Percentiles rank a stretch among this genome's conserved stretches.
Conservation (phyloP, 805 yeast genomes). For the Kockiozyma suomiensis region DNA sequence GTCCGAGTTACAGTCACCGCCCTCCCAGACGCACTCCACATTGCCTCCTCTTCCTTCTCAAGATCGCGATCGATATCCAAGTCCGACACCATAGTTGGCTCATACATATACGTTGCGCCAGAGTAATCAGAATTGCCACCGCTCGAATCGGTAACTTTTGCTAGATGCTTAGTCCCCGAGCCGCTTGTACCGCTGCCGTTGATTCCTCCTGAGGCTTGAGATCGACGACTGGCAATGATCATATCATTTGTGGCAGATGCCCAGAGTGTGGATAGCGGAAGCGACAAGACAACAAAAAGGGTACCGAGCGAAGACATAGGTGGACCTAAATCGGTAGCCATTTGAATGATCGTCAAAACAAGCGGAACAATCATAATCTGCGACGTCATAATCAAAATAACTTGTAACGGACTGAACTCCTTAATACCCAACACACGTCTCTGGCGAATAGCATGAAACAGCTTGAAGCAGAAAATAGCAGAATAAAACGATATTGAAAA, state of each 20-base stretch:
- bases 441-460: conserved; percentile 66
- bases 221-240: conserved; percentile 24
- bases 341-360: conserved; percentile 61
- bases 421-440: conserved; percentile 76
- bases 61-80: conserved; percentile 10
- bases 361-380: conserved; percentile 86
- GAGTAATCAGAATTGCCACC: conserved; percentile 10
- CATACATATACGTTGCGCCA: conserved; percentile 3
- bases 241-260: conserved; percentile 62
- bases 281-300: conserved; percentile 65
- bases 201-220: conserved; percentile 4
- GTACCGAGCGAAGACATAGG: conserved; percentile 55
- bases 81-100: conserved; percentile 6
- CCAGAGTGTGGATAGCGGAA: conserved; percentile 89
- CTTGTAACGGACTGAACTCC: conserved; percentile 82
- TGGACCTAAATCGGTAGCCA: conserved; percentile 42
- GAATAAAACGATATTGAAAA: conserved; percentile 68
- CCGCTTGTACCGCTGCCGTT: too few species aligned
- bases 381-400: conserved; percentile 73
- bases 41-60: conserved; percentile 17
- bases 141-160: not conserved
- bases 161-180: not conserved
- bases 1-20: conserved; percentile 30
- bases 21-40: not conserved
- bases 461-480: conserved; percentile 61